These are phyloP conservation scores for Xylaria sp. DNA, from an alignment of 2,329 filamentous ascomycete species.

Conservation along the genomic window DNA sequence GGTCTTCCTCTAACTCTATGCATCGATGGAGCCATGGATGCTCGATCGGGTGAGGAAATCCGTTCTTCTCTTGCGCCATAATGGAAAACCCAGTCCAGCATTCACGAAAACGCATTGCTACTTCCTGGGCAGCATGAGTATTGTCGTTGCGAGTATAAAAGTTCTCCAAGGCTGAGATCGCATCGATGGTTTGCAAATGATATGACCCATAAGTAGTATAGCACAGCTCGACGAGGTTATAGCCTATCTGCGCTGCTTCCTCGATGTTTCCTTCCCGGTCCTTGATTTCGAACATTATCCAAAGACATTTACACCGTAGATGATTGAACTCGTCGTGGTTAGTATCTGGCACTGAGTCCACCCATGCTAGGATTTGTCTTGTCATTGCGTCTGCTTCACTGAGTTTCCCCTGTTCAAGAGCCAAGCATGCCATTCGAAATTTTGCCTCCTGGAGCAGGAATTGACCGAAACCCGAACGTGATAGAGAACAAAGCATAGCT, in stretches of 20 bases:
- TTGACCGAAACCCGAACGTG: conserved; percentile 36
- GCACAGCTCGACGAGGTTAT: conserved; percentile 41
- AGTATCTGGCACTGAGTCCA: conserved; percentile 35
- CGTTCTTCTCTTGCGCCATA: conserved; percentile 27
- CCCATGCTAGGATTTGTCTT: conserved; percentile 43
- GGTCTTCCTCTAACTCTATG: conserved; percentile 44
- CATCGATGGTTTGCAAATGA: conserved; percentile 48
- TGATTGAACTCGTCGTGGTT: conserved; percentile 34
- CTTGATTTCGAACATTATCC: conserved; percentile 45
- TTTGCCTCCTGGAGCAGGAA: conserved; percentile 46
- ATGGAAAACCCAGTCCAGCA: conserved; percentile 41
- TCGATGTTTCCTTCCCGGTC: conserved; percentile 39
- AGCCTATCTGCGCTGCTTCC: conserved; percentile 41
- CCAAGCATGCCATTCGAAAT: conserved; percentile 43
- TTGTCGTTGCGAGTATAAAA: conserved; percentile 41
- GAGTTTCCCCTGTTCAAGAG: conserved; percentile 38
- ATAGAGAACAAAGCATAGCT: conserved; percentile 37
- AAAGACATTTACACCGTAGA: conserved; percentile 45
- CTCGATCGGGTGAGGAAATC: conserved; percentile 45
- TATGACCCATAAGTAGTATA: conserved; percentile 41
- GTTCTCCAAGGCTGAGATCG: conserved; percentile 45
- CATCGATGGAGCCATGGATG: conserved; percentile 47
- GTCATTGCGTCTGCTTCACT: conserved; percentile 40
- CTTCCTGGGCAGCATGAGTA: conserved; percentile 32
- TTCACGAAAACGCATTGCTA: conserved; percentile 39